Base-by-base conservation (phyloP, 202 grass and related monocot species). In the Elaeis oleifera region DNA sequence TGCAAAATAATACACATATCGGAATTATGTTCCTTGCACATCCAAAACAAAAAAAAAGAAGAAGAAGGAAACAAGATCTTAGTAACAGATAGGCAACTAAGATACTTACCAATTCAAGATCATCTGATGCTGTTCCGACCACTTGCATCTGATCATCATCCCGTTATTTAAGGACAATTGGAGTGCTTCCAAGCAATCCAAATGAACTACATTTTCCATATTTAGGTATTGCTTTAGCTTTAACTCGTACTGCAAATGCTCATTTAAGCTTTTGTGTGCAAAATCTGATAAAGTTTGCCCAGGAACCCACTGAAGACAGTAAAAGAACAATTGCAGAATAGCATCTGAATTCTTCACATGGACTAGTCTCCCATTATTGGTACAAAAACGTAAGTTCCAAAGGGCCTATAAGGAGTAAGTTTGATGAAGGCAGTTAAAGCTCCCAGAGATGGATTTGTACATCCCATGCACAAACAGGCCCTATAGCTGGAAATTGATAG, bases 401-500 rank as follows among this genome's bases (percentile, higher is more conserved):
- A 82, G 58, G 91, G 91, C 70, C 87, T 80, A 55, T 96, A 96
- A 55, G 91, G 91, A 65, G 87, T 85, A 27, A 96, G 84, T 49
- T 89, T 85, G 58, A 91, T 71, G 67, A 96, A 96, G 50, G 81
- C 82, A 64, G 81, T 90, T 59, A 96, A 59, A 20, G 77, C 80
- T 64, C 82, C 87, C 26, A 96, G 56, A 49, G 90, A 80, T 0
- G 87, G 84, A 66, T 81, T 96, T 64, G 84, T 89, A 70, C 91
- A 96, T 27, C 91, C 91, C 91, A 96, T 96, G 50, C 88, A 85
- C 29, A 80, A 82, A 69, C 87, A 96, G 49, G 91, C 87, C 61
- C 83, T 81, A 29, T 96, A 81, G 71, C 84, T 90, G 1, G 87
- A 79, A 77, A 96, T 78, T 23, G 91, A 88, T 68, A 90, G 78